These are phyloP conservation scores for Neurospora sp. DNA, from an alignment of 2,329 filamentous ascomycete species.

Conservation along the genomic window DNA sequence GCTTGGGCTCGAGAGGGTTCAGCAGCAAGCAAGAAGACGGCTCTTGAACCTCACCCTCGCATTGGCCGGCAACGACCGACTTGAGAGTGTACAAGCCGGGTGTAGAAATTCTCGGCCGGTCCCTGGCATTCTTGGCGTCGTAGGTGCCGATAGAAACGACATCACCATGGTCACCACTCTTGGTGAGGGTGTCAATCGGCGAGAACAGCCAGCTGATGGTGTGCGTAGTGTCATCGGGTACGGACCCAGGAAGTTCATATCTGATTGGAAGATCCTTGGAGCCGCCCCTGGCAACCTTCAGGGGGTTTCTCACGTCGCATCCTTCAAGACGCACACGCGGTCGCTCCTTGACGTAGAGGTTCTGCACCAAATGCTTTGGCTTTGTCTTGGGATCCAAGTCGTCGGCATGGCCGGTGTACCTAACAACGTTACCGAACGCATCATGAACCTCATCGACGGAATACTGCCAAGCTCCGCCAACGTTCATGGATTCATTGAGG, in stretches of 20 bases:
- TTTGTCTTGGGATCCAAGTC: conserved; percentile 57
- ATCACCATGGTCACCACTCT: conserved; percentile 59
- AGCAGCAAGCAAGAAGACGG: conserved; percentile 87
- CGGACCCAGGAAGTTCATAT: conserved; percentile 53
- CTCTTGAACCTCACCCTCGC: conserved; percentile 80
- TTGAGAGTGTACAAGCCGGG: conserved; percentile 82
- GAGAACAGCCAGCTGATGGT: conserved; percentile 75
- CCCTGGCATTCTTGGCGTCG: conserved; percentile 48
- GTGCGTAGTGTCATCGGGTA: conserved; percentile 54
- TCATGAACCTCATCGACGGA: conserved; percentile 87
- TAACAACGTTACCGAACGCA: conserved; percentile 76
- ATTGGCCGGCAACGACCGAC: conserved; percentile 69
- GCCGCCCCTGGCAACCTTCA: conserved; percentile 73
- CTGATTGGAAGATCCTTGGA: conserved; percentile 58
- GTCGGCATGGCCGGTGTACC: conserved; percentile 57
- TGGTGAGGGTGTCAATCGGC: conserved; percentile 56
- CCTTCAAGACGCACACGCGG: conserved; percentile 61
- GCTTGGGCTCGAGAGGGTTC: conserved; percentile 78
- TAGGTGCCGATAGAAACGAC: conserved; percentile 47
- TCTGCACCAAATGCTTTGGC: conserved; percentile 57
- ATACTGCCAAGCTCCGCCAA: conserved; percentile 77
- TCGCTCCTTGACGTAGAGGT: conserved; percentile 77
- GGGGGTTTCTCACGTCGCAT: conserved; percentile 69
- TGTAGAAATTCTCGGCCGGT: conserved; percentile 59
- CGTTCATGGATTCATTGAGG: conserved; percentile 79